Conservation (phyloP, 116 monocot species). For the Iris pallida region DNA sequence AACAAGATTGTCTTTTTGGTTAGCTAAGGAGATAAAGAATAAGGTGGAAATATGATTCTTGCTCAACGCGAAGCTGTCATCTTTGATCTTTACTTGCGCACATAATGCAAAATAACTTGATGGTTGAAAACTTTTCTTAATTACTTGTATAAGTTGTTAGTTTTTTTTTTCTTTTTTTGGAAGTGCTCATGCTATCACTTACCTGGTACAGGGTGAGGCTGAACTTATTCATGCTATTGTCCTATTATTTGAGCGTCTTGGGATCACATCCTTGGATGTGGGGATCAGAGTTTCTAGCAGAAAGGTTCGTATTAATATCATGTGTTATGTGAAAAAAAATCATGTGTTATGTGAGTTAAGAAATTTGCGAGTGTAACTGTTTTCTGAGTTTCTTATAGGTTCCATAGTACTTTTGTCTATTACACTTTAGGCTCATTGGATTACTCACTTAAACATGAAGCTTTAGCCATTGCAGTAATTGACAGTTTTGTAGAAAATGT, state of each 20-base stretch:
- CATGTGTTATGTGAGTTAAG: neutral
- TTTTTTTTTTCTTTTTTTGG: neutral
- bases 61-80: too few relatives aligned
- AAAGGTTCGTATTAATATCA: slow-evolving; percentile 46
- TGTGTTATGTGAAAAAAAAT: neutral
- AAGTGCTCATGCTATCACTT: neutral
- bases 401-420: too few relatives aligned
- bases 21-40: too few relatives aligned
- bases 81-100: neutral
- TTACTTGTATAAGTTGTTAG: neutral
- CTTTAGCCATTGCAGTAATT: too few relatives aligned
- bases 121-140: neutral
- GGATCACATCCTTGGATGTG: slow-evolving; percentile 78
- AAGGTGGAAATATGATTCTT: too few relatives aligned
- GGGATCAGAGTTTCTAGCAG: slow-evolving; percentile 92
- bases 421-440: too few relatives aligned
- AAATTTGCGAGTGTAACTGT: neutral
- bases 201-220: slow-evolving; percentile 75
- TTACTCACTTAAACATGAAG: too few relatives aligned
- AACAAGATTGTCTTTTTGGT: too few relatives aligned
- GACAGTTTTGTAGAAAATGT: too few relatives aligned
- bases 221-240: slow-evolving; percentile 96
- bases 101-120: neutral
- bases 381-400: neutral
- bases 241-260: slow-evolving; percentile 81